Base-by-base conservation (phyloP, 1,284 basidiomycete genomes). In the Puccinia novopanici region DNA sequence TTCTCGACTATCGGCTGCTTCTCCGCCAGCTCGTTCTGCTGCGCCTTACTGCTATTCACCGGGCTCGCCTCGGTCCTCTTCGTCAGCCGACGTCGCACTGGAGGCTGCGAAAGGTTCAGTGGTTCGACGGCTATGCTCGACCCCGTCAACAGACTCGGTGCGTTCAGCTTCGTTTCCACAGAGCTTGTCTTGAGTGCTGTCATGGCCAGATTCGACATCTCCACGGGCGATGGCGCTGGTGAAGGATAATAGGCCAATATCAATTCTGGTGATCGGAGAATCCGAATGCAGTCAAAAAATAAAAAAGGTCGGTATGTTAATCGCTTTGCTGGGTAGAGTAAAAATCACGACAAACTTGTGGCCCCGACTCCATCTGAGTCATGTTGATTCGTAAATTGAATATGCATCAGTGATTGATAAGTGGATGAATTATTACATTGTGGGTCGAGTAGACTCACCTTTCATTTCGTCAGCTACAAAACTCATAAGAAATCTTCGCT, bases 191-290 rank as follows among this genome's bases (percentile, higher is more conserved):
- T 72, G 9, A 72, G 4, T 37, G 70, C 45, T n/a, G 70, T 72
- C 50, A 72, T 52, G 17, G 50, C 30, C 3, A 72, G 50, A 55
- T 34, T 55, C n/a, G n/a, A 45, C 19, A 10, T 30, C 22, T 72
- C 70, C 8, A 12, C 54, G 10, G 77, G 77, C 22, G 77, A 80
- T 37, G 68, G 52, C 2, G 59, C 40, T 30, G 77, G 77, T 2
- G 77, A 80, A 4, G 77, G 77, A 24, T 73, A 80, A 40, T 80
- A 80, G n/a, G 77, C 77, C 40, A 80, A 52, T 9, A 80, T 57
- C 17, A 80, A 30, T 80, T 80, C 77, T 80, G 45, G 19, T 8
- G 17, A 45, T 15, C n/a, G n/a, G 37, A 30, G 17, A 24, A 30
- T 13, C 0, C 37, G 22, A 22, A 61, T 24, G n/a, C 22, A 48